Base-by-base conservation (phyloP, 805 yeast species). In the Cyberlindnera galapagoensis region DNA sequence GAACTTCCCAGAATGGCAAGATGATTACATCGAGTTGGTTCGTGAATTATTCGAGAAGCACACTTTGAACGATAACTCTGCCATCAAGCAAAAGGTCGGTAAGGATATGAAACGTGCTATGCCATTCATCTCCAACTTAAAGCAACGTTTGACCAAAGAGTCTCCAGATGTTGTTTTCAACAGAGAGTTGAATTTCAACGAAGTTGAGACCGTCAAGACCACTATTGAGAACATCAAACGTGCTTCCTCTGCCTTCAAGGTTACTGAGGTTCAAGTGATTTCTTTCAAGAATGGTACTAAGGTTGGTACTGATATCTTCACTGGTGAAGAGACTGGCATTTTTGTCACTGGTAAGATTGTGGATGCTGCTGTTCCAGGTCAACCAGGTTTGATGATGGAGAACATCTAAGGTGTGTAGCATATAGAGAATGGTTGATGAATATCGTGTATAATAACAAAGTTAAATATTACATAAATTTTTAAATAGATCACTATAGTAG, bases 21-120 rank as follows among this genome's bases (percentile, higher is more conserved):
- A 74, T 31, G 74, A 74, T 44, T 87, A 86, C 54, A 69, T 88
- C 33, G 82, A 83, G 48, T 62, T 92, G 33, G 90, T 87, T 19
- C 74, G 88, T 49, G 77, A 78, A 47, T 68, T 84, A 45, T 82
- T 83, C 46, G 87, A 76, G 48, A 59, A 56, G 28, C 78, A 74
- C 22, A 60, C 73, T 18, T 66, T 82, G 51, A 66, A 76, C 43
- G 90, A 82, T 56, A 80, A 70, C 63, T 70, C 69, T 51, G 64
- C 62, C 36, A 65, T 82, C 48, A 80, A 71, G 57, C 71, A 75
- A 46, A 74, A 66, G 54, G 76, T 82, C 39, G 84, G 84, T 44
- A 80, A 78, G 58, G 97, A 92, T 52, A 84, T 88, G 83, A 92
- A 92, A 73, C 80, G 94, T 49, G 97, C 95, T 39, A 92, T 92